Evolutionary conservation across 2,329 filamentous ascomycete species (phyloP), one percentile per base, ranked within the genome.

Genomic region (Fonsecaea pugnacius): DNA sequence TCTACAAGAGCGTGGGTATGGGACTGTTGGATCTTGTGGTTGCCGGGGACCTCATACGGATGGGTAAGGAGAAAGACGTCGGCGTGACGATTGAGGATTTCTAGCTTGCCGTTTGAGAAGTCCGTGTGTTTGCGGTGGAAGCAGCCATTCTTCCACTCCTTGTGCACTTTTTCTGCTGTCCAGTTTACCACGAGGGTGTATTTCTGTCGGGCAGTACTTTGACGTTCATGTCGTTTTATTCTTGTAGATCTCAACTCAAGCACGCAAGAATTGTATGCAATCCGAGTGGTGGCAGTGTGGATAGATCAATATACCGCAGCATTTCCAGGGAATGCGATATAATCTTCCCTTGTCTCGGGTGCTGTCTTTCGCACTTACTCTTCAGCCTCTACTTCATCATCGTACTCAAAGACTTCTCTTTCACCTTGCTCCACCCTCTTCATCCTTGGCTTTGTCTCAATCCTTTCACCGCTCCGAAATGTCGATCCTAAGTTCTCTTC

Each of bases 1-100:
- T 91, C 36, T 90, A 88, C 72, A 90, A 91, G 80, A 85, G 85
- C 69, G 87, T 90, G 2, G 88, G 88, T 0, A 74, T 90, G 60
- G 87, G 87, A 0, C 73, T 90, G 65, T 90, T 89, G 86, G 88
- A 90, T 76, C 77, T 90, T 38, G 83, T 87, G 2, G 85, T 89
- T 5, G 87, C 86, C 0, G 78, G 79, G 32, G 83, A 87, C 70
- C 70, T 90, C 63, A 78, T 89, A 5, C 73, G 77, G 30, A 73
- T 89, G 71, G 87, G 86, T 10, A 80, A 82, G 66, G 78, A 81
- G 64, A 81, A 80, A 65, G 80, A 80, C 0, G 73, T 89, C 35
- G 87, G 87, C n/a, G 79, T 76, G 6, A 75, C 72, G 3, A 73
- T 81, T 65, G 75, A 77, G 62, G 78, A 80, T 21, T 81, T 81